Evolutionary conservation across 129 eudicot genomes (phyloP).

Genomic region (Helianthus annuus): DNA sequence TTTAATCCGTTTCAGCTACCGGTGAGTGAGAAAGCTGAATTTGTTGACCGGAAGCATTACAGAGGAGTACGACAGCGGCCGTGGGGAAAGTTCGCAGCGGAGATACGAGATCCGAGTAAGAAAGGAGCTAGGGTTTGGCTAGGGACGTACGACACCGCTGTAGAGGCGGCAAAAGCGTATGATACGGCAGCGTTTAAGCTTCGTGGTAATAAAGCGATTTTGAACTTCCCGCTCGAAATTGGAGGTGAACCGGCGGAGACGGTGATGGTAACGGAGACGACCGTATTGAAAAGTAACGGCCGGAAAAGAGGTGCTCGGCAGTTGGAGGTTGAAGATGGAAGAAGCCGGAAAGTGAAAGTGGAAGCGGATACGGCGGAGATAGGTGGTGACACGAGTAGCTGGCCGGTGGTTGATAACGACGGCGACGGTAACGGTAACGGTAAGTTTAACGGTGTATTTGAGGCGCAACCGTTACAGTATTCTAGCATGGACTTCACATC

Average conservation of each 20-base stretch:
- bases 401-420: constrained; percentile 16
- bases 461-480: constrained; percentile 14
- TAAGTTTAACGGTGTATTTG: constrained; percentile 1
- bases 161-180: constrained; percentile 71
- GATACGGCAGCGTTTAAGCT: constrained; percentile 63
- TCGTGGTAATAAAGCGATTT: constrained; percentile 58
- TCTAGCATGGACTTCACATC: constrained; percentile 26
- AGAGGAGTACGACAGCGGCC: constrained; percentile 72
- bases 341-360: constrained; percentile 27
- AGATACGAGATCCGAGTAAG: constrained; percentile 53
- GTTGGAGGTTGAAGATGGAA: constrained; percentile 14
- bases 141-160: constrained; percentile 49
- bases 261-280: constrained; percentile 18
- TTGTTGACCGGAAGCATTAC: constrained; percentile 29
- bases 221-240: constrained; percentile 59
- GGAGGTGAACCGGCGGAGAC: constrained; percentile 26
- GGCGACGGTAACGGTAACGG: background rate
- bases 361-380: constrained; percentile 21
- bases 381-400: constrained; percentile 12
- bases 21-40: background rate
- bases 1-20: constrained; percentile 3
- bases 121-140: constrained; percentile 46
- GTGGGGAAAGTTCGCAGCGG: constrained; percentile 75
- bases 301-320: constrained; percentile 36
- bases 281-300: constrained; percentile 20